Evolutionary conservation across 2,329 filamentous ascomycete genomes (phyloP), one percentile per base, ranked within the genome.

Genomic region (Fusarium anguioides): DNA sequence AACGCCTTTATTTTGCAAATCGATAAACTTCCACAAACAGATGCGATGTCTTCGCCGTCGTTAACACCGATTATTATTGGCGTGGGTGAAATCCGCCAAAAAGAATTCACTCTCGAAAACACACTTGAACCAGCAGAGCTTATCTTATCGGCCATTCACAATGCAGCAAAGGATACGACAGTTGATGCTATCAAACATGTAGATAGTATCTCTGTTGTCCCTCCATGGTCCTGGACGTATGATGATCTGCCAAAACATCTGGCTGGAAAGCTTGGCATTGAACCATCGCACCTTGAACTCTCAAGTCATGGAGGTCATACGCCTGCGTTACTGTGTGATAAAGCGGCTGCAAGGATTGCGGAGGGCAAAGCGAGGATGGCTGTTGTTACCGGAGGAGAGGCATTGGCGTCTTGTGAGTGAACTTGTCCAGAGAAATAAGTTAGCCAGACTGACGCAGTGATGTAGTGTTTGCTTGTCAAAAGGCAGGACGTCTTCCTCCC

Each of bases 211-310:
- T 80, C 84, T 40, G 82, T 89, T 6, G 87, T 90, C 11, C 82
- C 81, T 37, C 86, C 86, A 0, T 91, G 88, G 88, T 89, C 88
- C 0, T 90, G 88, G 88, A 83, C 85, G 1, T 91, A 91, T 71
- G 75, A 80, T 2, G 84, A 91, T 71, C 75, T 90, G 3, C 86
- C 88, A 0, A 80, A 79, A 7, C 76, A 87, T 2, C 72, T 91
- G 8, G 79, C 83, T 1, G 67, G 82, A 36, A 81, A 79, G 35
- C 74, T 91, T 4, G 80, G 78, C 0, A 77, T 86, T 5, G 73
- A 80, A 4, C 78, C 84, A 1, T 78, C 76, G 2, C 83, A 86
- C 68, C 81, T 78, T 45, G 75, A 79, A 24, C 83, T 86, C 59
- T 86, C 82, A 23, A 82, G 84, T 4, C 87, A 91, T 78, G 88